A percentile compares a stretch with the other conserved stretches of the same genome.
Conservation (phyloP, 495 filamentous ascomycete species). For the Penicillium flavigenum region DNA sequence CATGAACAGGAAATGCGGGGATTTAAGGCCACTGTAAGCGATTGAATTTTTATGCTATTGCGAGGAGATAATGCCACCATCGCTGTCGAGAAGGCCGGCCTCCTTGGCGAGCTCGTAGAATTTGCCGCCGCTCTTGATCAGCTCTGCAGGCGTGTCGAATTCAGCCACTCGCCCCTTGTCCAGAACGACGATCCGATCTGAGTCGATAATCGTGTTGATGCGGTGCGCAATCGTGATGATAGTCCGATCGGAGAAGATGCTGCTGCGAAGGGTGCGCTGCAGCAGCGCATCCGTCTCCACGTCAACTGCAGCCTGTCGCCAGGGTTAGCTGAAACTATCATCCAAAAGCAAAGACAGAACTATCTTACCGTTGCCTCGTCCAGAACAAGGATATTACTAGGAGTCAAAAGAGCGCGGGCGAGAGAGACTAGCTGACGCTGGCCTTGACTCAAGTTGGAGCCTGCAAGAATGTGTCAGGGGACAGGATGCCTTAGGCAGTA, state of each 20-base stretch:
- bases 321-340: slow-evolving; percentile 19
- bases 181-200: slow-evolving; percentile 85
- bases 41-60: slow-evolving; percentile 20
- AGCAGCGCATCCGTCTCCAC: slow-evolving; percentile 90
- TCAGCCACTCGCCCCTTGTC: slow-evolving; percentile 64
- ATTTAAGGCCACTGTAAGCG: slow-evolving; percentile 19
- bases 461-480: slow-evolving; percentile 27
- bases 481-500: slow-evolving; percentile 8
- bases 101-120: slow-evolving; percentile 60
- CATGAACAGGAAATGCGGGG: slow-evolving; percentile 9
- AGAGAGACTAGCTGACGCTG: slow-evolving; percentile 90
- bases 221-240: slow-evolving; percentile 98
- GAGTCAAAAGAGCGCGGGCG: slow-evolving; percentile 88
- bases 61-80: slow-evolving; percentile 30
- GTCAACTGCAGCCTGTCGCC: slow-evolving; percentile 76
- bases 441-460: slow-evolving; percentile 60
- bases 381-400: slow-evolving; percentile 94
- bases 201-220: slow-evolving; percentile 95
- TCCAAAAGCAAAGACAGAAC: slow-evolving; percentile 2
- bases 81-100: slow-evolving; percentile 52
- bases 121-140: slow-evolving; percentile 51
- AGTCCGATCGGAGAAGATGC: slow-evolving; percentile 78
- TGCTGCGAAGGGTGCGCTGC: slow-evolving; percentile 55
- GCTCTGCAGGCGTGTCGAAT: slow-evolving; percentile 57
- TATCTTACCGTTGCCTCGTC: slow-evolving; percentile 82